Evolutionary conservation across 371 early-diverging fungal species (phyloP).

Genomic region (Mucor indicus): DNA sequence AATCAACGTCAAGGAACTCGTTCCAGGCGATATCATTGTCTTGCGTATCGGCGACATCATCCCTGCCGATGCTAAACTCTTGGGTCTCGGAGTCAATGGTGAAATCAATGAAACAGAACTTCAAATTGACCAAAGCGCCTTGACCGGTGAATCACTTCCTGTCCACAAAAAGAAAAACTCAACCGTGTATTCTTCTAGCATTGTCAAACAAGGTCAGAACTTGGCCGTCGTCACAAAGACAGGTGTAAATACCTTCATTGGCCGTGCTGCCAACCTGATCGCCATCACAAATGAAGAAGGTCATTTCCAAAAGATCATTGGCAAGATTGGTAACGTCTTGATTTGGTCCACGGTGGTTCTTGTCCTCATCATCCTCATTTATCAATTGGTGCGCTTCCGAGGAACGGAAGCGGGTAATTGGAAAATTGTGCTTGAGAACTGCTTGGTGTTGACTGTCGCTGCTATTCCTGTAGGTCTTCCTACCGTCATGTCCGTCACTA

Average conservation of each 20-base stretch:
- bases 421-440: slow-evolving; percentile 54
- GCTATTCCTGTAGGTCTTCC: slow-evolving; percentile 92
- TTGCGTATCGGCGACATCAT: slow-evolving; percentile 91
- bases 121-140: slow-evolving; percentile 89
- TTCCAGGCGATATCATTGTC: slow-evolving; percentile 87
- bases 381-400: slow-evolving; percentile 49
- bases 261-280: slow-evolving; percentile 86
- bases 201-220: slow-evolving; percentile 85
- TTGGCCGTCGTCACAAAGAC: slow-evolving; percentile 84
- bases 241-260: slow-evolving; percentile 85
- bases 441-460: slow-evolving; percentile 35
- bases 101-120: slow-evolving; percentile 70
- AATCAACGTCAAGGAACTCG: slow-evolving; percentile 73
- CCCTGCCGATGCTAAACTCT: slow-evolving; percentile 85
- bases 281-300: slow-evolving; percentile 80
- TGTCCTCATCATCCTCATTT: slow-evolving; percentile 76
- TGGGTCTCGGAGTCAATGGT: slow-evolving; percentile 82
- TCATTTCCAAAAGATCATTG: slow-evolving; percentile 85
- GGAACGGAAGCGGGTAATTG: slow-evolving; percentile 33
- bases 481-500: slow-evolving; percentile 92
- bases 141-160: slow-evolving; percentile 95
- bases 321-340: slow-evolving; percentile 79
- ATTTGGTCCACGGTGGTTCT: slow-evolving; percentile 71
- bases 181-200: slow-evolving; percentile 82
- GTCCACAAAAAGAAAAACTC: slow-evolving; percentile 77